Conservation (phyloP, 805 yeast species). For the Sugiyamaella boreocaroliniensis region DNA sequence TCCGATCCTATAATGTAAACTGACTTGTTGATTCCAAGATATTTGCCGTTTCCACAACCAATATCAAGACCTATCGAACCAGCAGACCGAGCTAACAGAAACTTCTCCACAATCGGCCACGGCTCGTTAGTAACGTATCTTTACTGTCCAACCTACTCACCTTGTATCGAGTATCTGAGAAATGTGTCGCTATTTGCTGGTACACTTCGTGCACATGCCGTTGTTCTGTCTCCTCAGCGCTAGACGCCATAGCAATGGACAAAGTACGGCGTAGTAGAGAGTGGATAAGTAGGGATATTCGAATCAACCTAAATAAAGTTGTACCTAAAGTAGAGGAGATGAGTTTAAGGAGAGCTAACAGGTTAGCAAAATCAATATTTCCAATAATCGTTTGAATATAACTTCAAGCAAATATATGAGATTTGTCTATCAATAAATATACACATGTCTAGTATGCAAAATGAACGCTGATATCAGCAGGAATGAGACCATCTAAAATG, state of each 20-base stretch:
- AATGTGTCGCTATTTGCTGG: slow-evolving; percentile 86
- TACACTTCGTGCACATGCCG: slow-evolving; percentile 85
- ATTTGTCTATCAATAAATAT: neutral
- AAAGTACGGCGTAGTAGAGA: neutral
- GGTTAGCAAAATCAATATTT: too few species aligned
- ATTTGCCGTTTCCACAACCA: slow-evolving; percentile 97
- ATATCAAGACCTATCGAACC: slow-evolving; percentile 82
- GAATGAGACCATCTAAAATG: too few species aligned
- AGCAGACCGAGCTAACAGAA: slow-evolving; percentile 41
- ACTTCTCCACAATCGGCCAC: slow-evolving; percentile 90
- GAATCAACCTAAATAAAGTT: too few species aligned
- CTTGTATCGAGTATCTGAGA: slow-evolving; percentile 87
- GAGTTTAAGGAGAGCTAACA: too few species aligned
- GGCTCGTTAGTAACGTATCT: slow-evolving; percentile 39
- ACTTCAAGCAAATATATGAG: neutral
- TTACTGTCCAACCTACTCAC: slow-evolving; percentile 16
- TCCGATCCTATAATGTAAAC: slow-evolving; percentile 63
- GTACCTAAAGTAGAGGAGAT: too few species aligned
- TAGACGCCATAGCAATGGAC: neutral
- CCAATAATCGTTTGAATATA: neutral
- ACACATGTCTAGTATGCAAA: neutral
- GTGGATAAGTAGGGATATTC: neutral
- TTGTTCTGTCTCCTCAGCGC: slow-evolving; percentile 49
- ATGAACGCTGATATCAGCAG: too few species aligned
- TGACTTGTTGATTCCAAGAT: slow-evolving; percentile 62